Evolutionary conservation across 2,329 filamentous ascomycete species (phyloP), one percentile per base, ranked within the genome.

Genomic region (Diplodia intermedia): DNA sequence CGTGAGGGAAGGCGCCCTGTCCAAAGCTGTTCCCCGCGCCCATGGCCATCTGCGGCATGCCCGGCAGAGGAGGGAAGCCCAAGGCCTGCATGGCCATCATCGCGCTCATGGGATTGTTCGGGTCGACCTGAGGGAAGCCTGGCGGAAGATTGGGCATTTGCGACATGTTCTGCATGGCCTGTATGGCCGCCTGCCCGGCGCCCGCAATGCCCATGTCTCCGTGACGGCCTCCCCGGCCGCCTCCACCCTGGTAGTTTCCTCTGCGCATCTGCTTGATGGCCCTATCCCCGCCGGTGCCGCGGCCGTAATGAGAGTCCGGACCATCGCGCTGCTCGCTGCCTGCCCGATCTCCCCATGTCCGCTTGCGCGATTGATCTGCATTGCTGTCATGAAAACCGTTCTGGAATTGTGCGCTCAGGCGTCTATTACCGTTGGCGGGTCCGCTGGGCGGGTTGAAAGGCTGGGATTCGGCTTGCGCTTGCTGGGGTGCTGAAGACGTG

Each of bases 211-310:
- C 38, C 15, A 69, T 43, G 43, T 72, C 67, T 31, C 68, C 68
- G 14, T 53, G 61, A 36, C 50, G 55, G 36, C 68, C 57, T 60
- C 55, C 62, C 26, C 67, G 54, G 23, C 69, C 67, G 33, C 47
- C 62, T 68, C 66, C 52, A 57, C 72, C 71, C 40, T 65, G 61
- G 23, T 66, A 26, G n/a, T 54, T 54, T 12, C 86, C 86, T 66
- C 88, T 82, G 60, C 89, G 84, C 54, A 85, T 78, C 71, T 88
- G 89, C 76, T 91, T 93, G 74, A 82, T 82, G 38, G 82, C 78
- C 57, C 29, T 75, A 72, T 63, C 88, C 83, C 76, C 76, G 11
- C 71, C 70, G 20, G 62, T 68, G 36, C 69, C 69, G 65, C 75
- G 74, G 47, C 71, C 71, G 57, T 81, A 79, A 52, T 81, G 77